phyloP scores from a whole-genome alignment of 108 stramenopile species.

The Seminavis robusta region DNA sequence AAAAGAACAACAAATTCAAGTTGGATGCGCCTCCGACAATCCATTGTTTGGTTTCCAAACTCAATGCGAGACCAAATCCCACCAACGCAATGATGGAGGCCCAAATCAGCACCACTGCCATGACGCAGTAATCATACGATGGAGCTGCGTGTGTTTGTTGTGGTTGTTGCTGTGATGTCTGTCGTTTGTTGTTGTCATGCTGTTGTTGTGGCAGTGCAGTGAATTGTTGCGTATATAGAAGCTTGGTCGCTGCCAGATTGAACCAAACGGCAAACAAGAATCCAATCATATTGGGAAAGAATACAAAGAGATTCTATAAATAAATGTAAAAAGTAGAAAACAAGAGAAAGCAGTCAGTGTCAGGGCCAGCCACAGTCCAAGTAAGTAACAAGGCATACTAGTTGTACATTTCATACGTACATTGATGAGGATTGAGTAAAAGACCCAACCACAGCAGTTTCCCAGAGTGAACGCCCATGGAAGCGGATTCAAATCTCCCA shows the following conservation, averaged over 20 bases:
- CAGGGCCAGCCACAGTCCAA: too few relatives aligned
- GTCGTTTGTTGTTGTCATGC: constrained; percentile 2
- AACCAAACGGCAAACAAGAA: constrained; percentile 61
- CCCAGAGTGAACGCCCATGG: constrained; percentile 83
- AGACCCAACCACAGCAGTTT: constrained; percentile 71
- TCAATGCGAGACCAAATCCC: constrained; percentile 22
- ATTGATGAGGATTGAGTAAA: constrained; percentile 50
- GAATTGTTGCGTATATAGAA: too few relatives aligned
- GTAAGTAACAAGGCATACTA: too few relatives aligned
- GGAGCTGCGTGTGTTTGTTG: neutral
- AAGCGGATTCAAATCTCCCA: constrained; percentile 73
- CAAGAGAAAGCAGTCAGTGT: too few relatives aligned
- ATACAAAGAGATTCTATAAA: constrained; percentile 63
- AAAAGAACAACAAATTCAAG: constrained; percentile 75
- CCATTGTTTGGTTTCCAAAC: constrained; percentile 22
- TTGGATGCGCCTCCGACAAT: constrained; percentile 67
- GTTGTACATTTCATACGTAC: too few relatives aligned
- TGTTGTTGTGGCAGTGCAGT: constrained; percentile 2
- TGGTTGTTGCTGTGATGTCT: constrained; percentile 13
- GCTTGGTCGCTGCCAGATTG: constrained; percentile 66
- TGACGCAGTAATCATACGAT: constrained; percentile 45
- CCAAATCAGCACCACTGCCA: constrained; percentile 48
- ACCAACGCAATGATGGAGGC: constrained; percentile 33
- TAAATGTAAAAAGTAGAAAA: too few relatives aligned
- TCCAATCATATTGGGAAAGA: constrained; percentile 61